Evolutionary conservation across 78 protist species (phyloP), one percentile per base, ranked within the genome.

Genomic region (Cyanophora paradoxa): DNA sequence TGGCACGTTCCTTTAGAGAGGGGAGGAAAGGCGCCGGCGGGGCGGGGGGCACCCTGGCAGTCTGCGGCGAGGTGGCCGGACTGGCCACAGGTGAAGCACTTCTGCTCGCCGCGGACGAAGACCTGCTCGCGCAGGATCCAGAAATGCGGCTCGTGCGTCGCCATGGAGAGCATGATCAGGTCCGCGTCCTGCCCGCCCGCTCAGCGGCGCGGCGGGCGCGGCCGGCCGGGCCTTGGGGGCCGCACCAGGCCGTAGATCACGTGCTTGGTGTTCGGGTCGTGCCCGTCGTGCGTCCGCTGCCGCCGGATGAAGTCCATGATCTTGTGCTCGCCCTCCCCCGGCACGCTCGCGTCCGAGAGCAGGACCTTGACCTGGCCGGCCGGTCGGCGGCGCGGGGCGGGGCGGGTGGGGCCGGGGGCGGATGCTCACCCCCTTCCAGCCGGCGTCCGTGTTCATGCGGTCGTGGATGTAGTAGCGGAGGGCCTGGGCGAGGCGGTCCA

Each of bases 241-340:
- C 10, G 52, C 52, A 44, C 52, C 52, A 48, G 42, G 10, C 74
- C 74, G n/a, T 48, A 61, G 74, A 68, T 48, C 1, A 42, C 31
- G 31, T 68, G 74, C 30, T 36, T 39, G 14, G 74, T 68, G 61
- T 68, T 68, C 7, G 74, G 81, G 13, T 65, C 31, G 67, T 93
- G 93, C 14, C 74, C 92, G 0, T 88, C 83, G 33, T 61, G 67
- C 13, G 66, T 46, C 42, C 92, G 72, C 57, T 88, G 90, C 58
- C 56, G 34, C 14, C 99, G 87, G 34, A 98, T 86, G 72, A 70
- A 95, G 26, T 95, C 94, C 89, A 98, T 92, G 66, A 97, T 92
- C 84, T 97, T 97, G 88, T 97, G 99, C 88, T 97, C 99, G n/a
- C 99, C 99, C 82, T 98, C 99, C 24, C 99, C 98, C 5, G 98